Base-by-base conservation (phyloP, 163 green algal species). In the Prototheca stagnorum region DNA sequence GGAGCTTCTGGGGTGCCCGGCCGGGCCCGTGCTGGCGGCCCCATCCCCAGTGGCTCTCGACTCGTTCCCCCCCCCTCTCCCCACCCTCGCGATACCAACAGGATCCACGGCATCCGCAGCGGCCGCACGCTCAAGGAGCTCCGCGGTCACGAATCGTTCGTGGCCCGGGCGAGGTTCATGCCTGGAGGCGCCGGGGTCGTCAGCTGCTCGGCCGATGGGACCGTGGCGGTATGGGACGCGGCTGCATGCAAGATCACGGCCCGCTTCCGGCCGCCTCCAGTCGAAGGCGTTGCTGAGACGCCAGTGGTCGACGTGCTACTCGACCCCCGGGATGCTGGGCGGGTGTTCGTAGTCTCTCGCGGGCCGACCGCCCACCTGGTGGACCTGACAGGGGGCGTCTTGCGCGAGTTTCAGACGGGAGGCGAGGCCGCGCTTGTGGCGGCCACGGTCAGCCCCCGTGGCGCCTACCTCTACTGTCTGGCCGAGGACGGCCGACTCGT, bases 61-160 rank as follows among this genome's bases (percentile, higher is more conserved):
- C 41, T 36, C 17, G 31, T 20, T 41, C 23, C 16, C 44, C 12
- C 34, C 34, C 34, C 34, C 34, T 44, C 16, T 19, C 40, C 20
- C 16, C 40, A 5, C 20, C 8, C 40, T 37, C 31, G 9, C 31
- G 31, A 2, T 28, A 4, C 1, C 11, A n/a, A 24, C 47, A 58
- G 77, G n/a, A 75, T 98, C 44, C 89, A 97, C 59, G 89, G 89
- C 33, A 74, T 98, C 35, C 95, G 95, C 70, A 91, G 74, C 22
- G 89, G 89, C 31, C 88, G 85, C 49, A 83, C 89, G 72, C 72
- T 98, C 21, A 95, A 93, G 63, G 89, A 98, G 70, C 86, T 95
- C 59, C 51, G 86, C 0, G 88, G 88, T 4, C 86, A 97, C 68
- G 85, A 68, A 9, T 86, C 68, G 15, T 97, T 86, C 62, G 88